These are phyloP conservation scores for Saposhnikovia divaricata DNA, from an alignment of 129 eudicot genomes.

Conservation along the genomic window DNA sequence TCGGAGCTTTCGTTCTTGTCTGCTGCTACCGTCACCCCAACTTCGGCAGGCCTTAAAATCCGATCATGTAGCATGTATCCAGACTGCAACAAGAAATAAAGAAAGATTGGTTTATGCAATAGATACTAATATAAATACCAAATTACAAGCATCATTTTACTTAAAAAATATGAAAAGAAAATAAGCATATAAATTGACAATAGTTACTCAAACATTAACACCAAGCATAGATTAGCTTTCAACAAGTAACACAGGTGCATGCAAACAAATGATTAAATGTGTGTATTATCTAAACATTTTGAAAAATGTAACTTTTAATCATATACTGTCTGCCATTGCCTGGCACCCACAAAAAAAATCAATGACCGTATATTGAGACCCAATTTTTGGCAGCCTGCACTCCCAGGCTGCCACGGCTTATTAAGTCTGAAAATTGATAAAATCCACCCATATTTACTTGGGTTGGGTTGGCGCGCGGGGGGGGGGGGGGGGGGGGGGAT, in stretches of 20 bases:
- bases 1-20: slow-evolving; percentile 22
- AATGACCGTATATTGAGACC: background rate
- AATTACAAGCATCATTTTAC: background rate
- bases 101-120: too few relatives aligned
- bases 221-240: background rate
- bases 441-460: background rate
- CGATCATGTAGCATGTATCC: slow-evolving; percentile 53
- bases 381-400: background rate
- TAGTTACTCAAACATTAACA: background rate
- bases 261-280: background rate
- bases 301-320: background rate
- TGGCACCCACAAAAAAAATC: background rate
- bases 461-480: too few relatives aligned
- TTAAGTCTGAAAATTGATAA: background rate
- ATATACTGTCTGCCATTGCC: too few relatives aligned
- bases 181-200: background rate
- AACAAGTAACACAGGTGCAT: background rate
- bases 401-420: background rate
- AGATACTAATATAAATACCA: background rate
- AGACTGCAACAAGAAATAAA: slow-evolving; percentile 20
- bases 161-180: background rate
- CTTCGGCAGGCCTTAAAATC: slow-evolving; percentile 53
- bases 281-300: too few relatives aligned
- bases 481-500: background rate
- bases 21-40: slow-evolving; percentile 42